phyloP scores from a whole-genome alignment of 257 asterid species.

The Coffea eugenioides region DNA sequence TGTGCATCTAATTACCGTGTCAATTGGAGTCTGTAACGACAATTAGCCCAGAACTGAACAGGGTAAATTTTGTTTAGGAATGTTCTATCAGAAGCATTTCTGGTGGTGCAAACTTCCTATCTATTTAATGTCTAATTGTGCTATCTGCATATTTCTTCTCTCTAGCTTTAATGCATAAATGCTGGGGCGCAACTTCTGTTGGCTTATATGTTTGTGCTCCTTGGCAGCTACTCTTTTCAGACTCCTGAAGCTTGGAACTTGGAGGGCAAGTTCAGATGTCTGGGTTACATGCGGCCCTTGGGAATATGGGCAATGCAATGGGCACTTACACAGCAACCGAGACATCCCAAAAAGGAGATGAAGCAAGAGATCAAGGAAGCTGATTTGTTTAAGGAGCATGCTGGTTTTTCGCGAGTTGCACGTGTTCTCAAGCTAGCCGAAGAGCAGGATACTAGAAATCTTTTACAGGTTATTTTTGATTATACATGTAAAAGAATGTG shows the following conservation, averaged over 20 bases:
- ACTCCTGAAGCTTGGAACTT: conserved; percentile 85
- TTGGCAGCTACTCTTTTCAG: conserved; percentile 76
- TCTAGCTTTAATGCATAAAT: neutral
- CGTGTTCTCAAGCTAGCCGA: conserved; percentile 63
- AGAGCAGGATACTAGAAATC: conserved; percentile 63
- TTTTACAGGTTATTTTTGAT: conserved; percentile 71
- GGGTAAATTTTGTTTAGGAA: no score
- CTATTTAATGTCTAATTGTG: neutral
- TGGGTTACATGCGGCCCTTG: conserved; percentile 87
- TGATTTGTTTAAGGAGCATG: conserved; percentile 59
- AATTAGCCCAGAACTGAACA: neutral
- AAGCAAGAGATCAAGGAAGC: conserved; percentile 52
- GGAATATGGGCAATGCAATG: conserved; percentile 99
- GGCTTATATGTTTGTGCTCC: neutral
- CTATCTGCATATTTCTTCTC: neutral
- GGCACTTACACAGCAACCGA: conserved; percentile 63
- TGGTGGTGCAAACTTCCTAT: neutral
- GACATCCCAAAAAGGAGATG: conserved; percentile 35
- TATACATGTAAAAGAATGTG: conserved; percentile 71
- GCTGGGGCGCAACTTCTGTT: neutral
- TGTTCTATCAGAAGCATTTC: neutral
- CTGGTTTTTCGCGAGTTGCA: conserved; percentile 74
- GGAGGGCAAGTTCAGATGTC: conserved; percentile 72
- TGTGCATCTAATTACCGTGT: neutral
- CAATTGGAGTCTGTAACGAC: neutral